Base-by-base conservation (phyloP, 352 stramenopile genomes). In the Phytophthora lateralis region DNA sequence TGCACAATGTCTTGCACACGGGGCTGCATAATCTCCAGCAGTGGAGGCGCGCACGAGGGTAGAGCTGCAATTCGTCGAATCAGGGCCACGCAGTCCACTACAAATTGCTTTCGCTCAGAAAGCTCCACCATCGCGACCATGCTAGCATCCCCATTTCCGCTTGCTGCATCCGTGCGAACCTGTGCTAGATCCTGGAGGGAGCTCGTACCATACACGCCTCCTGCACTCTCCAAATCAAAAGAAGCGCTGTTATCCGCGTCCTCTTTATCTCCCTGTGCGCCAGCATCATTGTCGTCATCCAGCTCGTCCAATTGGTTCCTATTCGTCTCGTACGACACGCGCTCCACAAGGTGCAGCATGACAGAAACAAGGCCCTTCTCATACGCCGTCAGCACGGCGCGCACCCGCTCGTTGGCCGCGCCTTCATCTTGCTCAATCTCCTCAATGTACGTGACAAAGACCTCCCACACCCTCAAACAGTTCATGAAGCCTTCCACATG, bases 361-460 rank as follows among this genome's bases (percentile, higher is more conserved):
- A 95, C 83, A 7, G 75, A 71, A 18, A 89, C 69, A 17, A 95
- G 65, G 1, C 83, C 83, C 38, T 73, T 78, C 32, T 95, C 85
- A 47, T 93, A 95, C 0, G 82, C 75, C 0, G 66, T 76, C 11
- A 95, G 61, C 4, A 90, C 76, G 18, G 63, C 60, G 2, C 75
- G 60, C 3, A 80, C 58, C 1, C 56, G 72, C 12, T 89, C 80
- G 39, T 88, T 88, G 2, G 76, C 68, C 3, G 78, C 79, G 5
- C 68, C 76, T 70, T 90, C 83, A 35, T 90, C 81, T 35, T 87
- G 76, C 53, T 93, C 80, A 1, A 81, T 70, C 53, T 93, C 83
- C 63, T 95, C 85, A 49, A 95, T 80, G 47, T 93, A 91, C 15
- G 76, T 75, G 14, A 95, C 83, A 48, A 95, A 90, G 6, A 95